A percentile compares a stretch with the other conserved stretches of the same genome.
These are phyloP conservation scores for Aspergillus phoenicis DNA, from an alignment of 2,329 filamentous ascomycete genomes.

Conservation along the genomic window DNA sequence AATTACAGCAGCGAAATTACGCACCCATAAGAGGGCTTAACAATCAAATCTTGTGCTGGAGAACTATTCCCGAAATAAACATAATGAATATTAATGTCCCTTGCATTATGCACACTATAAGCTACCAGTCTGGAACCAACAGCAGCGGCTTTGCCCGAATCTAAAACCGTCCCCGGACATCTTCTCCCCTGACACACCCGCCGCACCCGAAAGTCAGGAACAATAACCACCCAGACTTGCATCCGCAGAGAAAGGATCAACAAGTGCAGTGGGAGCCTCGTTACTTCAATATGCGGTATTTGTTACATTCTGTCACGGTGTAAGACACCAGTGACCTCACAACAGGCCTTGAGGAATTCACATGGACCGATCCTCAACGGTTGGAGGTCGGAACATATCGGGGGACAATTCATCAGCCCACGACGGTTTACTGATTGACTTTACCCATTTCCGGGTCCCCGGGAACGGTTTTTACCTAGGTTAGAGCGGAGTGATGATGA, in stretches of 20 bases:
- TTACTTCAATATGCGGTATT: background rate
- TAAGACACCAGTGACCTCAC: background rate
- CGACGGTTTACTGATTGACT: background rate
- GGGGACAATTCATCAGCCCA: background rate
- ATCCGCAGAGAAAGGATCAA: background rate
- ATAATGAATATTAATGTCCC: background rate
- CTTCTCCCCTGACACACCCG: background rate
- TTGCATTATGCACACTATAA: background rate
- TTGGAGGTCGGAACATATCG: background rate
- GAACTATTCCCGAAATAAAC: too few species aligned
- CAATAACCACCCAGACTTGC: background rate
- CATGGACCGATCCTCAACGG: background rate
- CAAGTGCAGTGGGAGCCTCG: background rate
- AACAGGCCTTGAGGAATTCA: background rate
- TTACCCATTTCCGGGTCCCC: background rate
- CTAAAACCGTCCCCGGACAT: too few species aligned
- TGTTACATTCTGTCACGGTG: background rate
- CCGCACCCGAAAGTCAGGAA: background rate
- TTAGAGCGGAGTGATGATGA: slow-evolving; percentile 3
- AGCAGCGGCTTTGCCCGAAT: too few species aligned
- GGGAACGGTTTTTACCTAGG: background rate
- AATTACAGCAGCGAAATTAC: background rate
- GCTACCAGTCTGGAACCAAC: too few species aligned
- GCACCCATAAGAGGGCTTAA: background rate
- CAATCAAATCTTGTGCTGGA: background rate